Base-by-base conservation (phyloP, 805 yeast species). In the Candida coquimbonensis region DNA sequence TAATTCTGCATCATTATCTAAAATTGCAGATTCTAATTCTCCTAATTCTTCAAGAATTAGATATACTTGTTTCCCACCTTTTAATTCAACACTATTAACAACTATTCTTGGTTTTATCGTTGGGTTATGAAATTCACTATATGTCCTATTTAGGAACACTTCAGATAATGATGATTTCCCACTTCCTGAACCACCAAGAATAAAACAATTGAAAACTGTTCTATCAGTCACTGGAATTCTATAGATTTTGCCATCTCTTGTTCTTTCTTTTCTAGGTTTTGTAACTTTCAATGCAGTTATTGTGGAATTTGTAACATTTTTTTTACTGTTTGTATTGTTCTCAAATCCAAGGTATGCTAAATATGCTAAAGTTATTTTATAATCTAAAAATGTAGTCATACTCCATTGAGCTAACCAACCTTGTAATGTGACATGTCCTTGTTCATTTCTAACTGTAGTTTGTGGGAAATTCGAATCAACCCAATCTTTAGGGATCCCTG, bases 321-420 rank as follows among this genome's bases (percentile, higher is more conserved):
- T 55, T 40, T 48, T 49, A 16, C 14, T 35, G 35, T 37, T 45
- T 19, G 38, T 38, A 1, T 45, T 9, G 46, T 70, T 76, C 49
- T 87, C 95, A 59, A 84, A 91, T 0, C 99, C 99, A 46, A 93
- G 73, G 66, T 87, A 87, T 0, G 95, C 96, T 50, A 93, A 66
- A 57, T 91, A 93, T 42, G 88, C 95, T 42, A 93, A 72, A 0
- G 98, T 89, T 1, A 88, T 83, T 54, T 75, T 80, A 59, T 85
- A 80, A 55, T 90, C 96, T 29, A 93, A 67, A 53, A 80, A 89
- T 0, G 98, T 91, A 0, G 96, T 88, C 86, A 93, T 85, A 55
- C 91, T 83, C 99, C 99, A 93, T 58, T 91, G 98, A 0, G 99
- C 99, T 35, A 93, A 67, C 99, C 99, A 93, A 3, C 99, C 99